Evolutionary conservation across 179 eudicot species (phyloP).

Genomic region (Patellifolia procumbens): DNA sequence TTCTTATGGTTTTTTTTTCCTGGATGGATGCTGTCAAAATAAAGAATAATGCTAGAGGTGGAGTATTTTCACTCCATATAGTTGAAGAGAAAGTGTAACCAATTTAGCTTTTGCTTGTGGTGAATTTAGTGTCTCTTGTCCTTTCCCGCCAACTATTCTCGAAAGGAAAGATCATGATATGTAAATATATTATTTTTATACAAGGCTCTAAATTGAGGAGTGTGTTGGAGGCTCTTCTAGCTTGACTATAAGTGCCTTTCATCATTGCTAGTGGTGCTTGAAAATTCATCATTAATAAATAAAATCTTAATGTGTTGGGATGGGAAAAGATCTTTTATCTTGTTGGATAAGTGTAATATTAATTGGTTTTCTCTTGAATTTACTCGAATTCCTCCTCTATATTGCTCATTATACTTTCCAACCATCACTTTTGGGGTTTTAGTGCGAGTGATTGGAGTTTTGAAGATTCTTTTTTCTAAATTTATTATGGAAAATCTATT

Average conservation of each 20-base stretch:
- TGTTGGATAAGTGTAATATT: not conserved
- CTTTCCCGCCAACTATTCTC: not conserved
- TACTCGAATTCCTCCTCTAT: not conserved
- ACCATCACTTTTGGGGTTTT: not conserved
- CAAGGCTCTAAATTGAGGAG: not conserved
- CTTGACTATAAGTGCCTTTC: not conserved
- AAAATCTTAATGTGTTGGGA: not conserved
- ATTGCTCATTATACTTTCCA: not conserved
- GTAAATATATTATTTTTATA: not conserved
- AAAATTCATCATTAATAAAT: not conserved
- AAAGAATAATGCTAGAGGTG: not conserved
- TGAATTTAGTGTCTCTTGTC: not conserved
- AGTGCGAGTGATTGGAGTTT: not conserved
- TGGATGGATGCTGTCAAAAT: not conserved
- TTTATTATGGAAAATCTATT: too few relatives aligned
- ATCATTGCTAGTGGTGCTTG: not conserved
- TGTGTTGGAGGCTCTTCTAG: not conserved
- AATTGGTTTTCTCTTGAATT: too few relatives aligned
- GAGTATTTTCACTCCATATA: not conserved
- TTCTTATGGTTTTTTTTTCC: not conserved
- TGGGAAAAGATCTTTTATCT: not conserved
- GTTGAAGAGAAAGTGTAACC: not conserved
- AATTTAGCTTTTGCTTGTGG: not conserved
- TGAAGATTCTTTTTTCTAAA: not conserved
- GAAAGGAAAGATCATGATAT: not conserved